Conservation (phyloP, 2,329 filamentous ascomycete genomes). For the Helminthosporium solani region DNA sequence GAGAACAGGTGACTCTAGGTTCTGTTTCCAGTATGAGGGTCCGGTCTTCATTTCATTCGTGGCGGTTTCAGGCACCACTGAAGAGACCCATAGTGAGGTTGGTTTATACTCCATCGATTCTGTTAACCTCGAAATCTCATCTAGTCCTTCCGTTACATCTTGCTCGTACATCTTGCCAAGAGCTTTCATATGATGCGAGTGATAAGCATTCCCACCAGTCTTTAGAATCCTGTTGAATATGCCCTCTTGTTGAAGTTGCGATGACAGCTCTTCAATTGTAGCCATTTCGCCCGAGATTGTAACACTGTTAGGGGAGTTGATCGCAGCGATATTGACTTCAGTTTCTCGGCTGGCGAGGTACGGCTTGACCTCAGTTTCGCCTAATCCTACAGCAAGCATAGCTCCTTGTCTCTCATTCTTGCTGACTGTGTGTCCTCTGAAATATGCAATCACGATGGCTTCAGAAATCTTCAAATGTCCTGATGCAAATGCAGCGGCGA, state of each 20-base stretch:
- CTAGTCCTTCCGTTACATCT: not conserved
- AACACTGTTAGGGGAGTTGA: conserved; percentile 24
- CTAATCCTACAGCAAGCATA: conserved; percentile 28
- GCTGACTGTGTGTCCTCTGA: conserved; percentile 13
- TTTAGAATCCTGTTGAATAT: conserved; percentile 14
- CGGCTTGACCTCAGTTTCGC: not conserved
- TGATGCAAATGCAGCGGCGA: conserved; percentile 24
- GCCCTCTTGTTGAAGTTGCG: not conserved
- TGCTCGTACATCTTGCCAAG: conserved; percentile 15
- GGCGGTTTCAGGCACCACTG: conserved; percentile 9
- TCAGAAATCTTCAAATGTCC: conserved; percentile 18
- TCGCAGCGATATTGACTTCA: conserved; percentile 16
- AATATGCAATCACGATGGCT: conserved; percentile 23
- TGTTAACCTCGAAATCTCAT: no score
- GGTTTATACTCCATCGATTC: not conserved
- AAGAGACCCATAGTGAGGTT: conserved; percentile 12
- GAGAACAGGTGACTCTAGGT: conserved; percentile 20
- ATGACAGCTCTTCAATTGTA: conserved; percentile 2
- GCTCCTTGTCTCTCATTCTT: conserved; percentile 12
- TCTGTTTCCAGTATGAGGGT: conserved; percentile 19
- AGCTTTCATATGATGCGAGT: conserved; percentile 26
- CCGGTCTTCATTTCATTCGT: not conserved
- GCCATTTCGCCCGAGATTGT: conserved; percentile 22
- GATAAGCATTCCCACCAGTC: conserved; percentile 27
- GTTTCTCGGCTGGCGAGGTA: conserved; percentile 10